These are phyloP conservation scores for Rhizopogon vulgaris DNA, from an alignment of 768 basidiomycete species.

Conservation along the genomic window DNA sequence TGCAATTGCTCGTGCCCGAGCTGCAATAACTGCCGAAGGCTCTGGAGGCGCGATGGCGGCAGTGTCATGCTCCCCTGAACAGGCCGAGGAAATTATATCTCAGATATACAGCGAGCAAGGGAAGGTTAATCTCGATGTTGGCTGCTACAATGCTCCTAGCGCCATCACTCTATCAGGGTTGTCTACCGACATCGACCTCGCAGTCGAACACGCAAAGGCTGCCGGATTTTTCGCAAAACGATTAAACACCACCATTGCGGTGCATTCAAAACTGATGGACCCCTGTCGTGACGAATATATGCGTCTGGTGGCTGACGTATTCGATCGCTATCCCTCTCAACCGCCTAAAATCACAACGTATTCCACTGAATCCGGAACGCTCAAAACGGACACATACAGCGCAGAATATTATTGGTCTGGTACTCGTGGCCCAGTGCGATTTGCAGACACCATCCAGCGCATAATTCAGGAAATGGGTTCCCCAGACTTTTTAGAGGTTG, in stretches of 20 bases:
- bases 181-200: conserved; percentile 19
- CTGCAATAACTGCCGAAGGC: conserved; percentile 28
- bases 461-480: conserved; percentile 20
- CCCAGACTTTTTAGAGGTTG: conserved; percentile 11
- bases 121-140: conserved; percentile 28
- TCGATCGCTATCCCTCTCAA: conserved; percentile 18
- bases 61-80: conserved; percentile 26
- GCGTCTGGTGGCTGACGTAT: conserved; percentile 24
- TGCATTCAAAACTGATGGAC: conserved; percentile 34
- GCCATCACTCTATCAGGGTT: conserved; percentile 35
- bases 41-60: conserved; percentile 39
- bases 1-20: conserved; percentile 34
- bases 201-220: conserved; percentile 15
- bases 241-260: conserved; percentile 26
- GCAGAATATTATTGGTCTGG: conserved; percentile 38
- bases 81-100: conserved; percentile 22
- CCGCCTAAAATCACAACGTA: conserved; percentile 25
- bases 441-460: conserved; percentile 25
- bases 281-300: conserved; percentile 26
- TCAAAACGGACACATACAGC: conserved; percentile 16
- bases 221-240: conserved; percentile 4
- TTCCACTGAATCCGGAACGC: conserved; percentile 30
- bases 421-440: conserved; percentile 31
- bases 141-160: conserved; percentile 33
- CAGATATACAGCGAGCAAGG: neutral